These are phyloP conservation scores for Colletotrichum sp. DNA, from an alignment of 2,329 filamentous ascomycete species.

Conservation along the genomic window DNA sequence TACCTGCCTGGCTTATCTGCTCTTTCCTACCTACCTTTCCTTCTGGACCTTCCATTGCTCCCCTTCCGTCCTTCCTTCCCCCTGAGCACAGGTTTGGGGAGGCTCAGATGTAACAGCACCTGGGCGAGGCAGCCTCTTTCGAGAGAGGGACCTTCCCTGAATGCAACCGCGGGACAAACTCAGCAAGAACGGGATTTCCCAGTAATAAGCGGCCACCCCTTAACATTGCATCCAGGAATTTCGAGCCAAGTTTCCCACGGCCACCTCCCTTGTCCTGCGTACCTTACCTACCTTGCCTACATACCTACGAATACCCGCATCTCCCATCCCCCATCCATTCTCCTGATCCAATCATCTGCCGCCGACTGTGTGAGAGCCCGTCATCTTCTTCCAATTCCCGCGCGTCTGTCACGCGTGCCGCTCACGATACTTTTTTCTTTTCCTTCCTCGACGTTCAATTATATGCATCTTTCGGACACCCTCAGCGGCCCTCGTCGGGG, in stretches of 20 bases:
- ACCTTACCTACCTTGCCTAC: too few species aligned
- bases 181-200: not conserved
- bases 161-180: not conserved
- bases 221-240: constrained; percentile 5
- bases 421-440: not conserved
- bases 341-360: not conserved
- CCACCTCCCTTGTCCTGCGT: not conserved
- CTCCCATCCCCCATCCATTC: not conserved
- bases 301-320: not conserved
- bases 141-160: not conserved
- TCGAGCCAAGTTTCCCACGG: not conserved
- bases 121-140: not conserved
- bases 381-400: not conserved
- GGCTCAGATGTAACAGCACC: not conserved
- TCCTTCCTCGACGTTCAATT: not conserved
- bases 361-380: not conserved
- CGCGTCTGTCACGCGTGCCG: constrained; percentile 6
- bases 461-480: not conserved
- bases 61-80: not conserved
- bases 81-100: not conserved
- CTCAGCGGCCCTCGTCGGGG: not conserved
- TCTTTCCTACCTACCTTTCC: not conserved
- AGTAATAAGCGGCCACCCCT: not conserved
- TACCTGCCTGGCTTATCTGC: too few species aligned
- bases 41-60: not conserved